Percentiles rank a stretch among this genome's conserved stretches.
These are phyloP conservation scores for Coleophoma crateriformis DNA, from an alignment of 2,329 filamentous ascomycete genomes.

Conservation along the genomic window DNA sequence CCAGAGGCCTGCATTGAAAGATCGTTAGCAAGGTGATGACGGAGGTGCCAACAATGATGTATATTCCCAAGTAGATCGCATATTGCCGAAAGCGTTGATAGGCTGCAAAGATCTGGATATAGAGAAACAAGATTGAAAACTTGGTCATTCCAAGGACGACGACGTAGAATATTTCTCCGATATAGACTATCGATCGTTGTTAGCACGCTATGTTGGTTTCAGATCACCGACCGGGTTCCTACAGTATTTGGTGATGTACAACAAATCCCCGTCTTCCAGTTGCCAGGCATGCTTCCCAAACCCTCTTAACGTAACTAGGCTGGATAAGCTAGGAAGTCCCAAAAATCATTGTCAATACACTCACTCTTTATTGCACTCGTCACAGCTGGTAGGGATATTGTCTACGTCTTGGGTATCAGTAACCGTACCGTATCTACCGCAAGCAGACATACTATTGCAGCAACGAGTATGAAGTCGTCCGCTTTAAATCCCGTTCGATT, in stretches of 20 bases:
- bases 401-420: no score
- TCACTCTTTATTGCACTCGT: conserved; percentile 3
- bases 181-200: conserved; percentile 3
- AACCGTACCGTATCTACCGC: neutral
- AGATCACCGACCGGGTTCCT: neutral
- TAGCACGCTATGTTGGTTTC: neutral
- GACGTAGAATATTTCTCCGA: conserved; percentile 10
- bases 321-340: neutral
- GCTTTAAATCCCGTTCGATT: neutral
- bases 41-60: conserved; percentile 3
- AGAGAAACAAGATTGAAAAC: conserved; percentile 8
- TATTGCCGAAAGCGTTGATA: neutral
- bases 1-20: conserved; percentile 9
- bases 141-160: conserved; percentile 6
- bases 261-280: conserved; percentile 4
- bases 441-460: neutral
- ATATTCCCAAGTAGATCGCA: neutral
- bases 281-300: conserved; percentile 6
- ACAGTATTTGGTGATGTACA: conserved; percentile 3
- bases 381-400: neutral
- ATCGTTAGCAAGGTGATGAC: conserved; percentile 7
- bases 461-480: neutral
- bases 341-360: neutral
- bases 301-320: conserved; percentile 3
- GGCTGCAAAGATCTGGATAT: conserved; percentile 6